Evolutionary conservation across 441 rosid genomes (phyloP), one percentile per base, ranked within the genome.

Genomic region (Theobroma grandiflorum): DNA sequence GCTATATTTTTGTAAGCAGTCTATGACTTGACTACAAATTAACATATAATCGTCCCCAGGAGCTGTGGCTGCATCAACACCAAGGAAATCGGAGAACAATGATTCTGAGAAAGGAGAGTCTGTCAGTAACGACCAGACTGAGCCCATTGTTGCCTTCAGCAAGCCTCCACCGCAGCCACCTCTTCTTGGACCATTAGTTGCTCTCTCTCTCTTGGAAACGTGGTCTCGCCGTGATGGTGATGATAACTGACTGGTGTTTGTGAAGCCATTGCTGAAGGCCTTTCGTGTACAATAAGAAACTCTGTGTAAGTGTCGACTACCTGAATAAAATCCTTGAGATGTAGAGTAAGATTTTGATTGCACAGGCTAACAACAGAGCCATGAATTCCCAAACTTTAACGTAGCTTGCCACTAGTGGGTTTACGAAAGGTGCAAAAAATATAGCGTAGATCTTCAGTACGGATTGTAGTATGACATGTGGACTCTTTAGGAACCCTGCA

Each of bases 401-500:
- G 83, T 95, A 94, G 83, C 93, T 82, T 64, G 80, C 76, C 15
- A 91, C 47, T 72, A 95, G 47, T n/a, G 88, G 87, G 61, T 81
- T 85, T 12, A 90, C 16, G 52, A 90, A 49, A 35, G 95, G 93
- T 59, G 89, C 94, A 57, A 90, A 31, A 64, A 90, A 22, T 43
- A 84, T 42, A 1, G 70, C 37, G 81, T 90, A 91, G 6, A 87
- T 84, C 63, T 82, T 86, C 38, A 82, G 20, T 65, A 82, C 20
- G 83, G 85, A 65, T 16, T 77, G 89, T 22, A 88, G 47, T 71
- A 91, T 81, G 8, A 84, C 84, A 75, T 88, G 83, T 66, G 91
- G 92, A 75, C 96, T 89, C 83, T 74, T 87, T 62, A 94, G 84
- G 80, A 91, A 88, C 92, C 96, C 98, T 95, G 93, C 83, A 79